phyloP scores from a whole-genome alignment of 169 alveolate genomes.

The Cryptosporidium sp. region DNA sequence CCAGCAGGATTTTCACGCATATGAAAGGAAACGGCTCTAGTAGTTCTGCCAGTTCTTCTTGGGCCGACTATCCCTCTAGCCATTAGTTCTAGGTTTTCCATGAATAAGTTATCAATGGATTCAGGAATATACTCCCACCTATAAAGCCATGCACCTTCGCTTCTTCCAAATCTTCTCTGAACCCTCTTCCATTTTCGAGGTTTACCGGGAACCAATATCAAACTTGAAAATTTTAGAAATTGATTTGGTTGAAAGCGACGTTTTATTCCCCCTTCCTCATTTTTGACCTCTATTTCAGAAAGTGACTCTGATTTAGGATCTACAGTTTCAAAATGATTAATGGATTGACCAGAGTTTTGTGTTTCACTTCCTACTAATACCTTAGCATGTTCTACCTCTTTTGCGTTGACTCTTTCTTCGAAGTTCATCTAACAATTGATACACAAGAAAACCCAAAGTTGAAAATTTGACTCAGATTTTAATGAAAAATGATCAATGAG shows the following conservation, averaged over 20 bases:
- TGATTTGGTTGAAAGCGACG: slow-evolving; percentile 72
- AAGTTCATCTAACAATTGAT: background rate
- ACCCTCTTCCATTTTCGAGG: slow-evolving; percentile 73
- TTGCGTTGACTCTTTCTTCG: background rate
- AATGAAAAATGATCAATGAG: background rate
- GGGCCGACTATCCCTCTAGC: slow-evolving; percentile 74
- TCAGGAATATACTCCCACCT: slow-evolving; percentile 74
- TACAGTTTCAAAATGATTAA: background rate
- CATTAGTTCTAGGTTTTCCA: slow-evolving; percentile 63
- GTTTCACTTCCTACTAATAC: background rate
- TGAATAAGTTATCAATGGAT: slow-evolving; percentile 45
- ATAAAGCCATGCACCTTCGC: slow-evolving; percentile 68
- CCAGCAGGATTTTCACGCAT: slow-evolving; percentile 45
- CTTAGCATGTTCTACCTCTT: background rate
- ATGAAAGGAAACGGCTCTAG: slow-evolving; percentile 73
- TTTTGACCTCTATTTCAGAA: slow-evolving; percentile 21
- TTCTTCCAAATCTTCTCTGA: slow-evolving; percentile 65
- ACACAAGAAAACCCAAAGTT: background rate
- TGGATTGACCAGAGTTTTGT: background rate
- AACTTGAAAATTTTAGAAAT: slow-evolving; percentile 62
- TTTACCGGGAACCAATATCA: slow-evolving; percentile 56
- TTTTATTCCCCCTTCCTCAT: slow-evolving; percentile 11
- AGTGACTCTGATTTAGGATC: background rate
- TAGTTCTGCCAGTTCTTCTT: slow-evolving; percentile 71
- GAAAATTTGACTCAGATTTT: background rate